A percentile compares a stretch with the other conserved stretches of the same genome.
Conservation (phyloP, 1,139 yeast species). For the Kodamaea derodonti region DNA sequence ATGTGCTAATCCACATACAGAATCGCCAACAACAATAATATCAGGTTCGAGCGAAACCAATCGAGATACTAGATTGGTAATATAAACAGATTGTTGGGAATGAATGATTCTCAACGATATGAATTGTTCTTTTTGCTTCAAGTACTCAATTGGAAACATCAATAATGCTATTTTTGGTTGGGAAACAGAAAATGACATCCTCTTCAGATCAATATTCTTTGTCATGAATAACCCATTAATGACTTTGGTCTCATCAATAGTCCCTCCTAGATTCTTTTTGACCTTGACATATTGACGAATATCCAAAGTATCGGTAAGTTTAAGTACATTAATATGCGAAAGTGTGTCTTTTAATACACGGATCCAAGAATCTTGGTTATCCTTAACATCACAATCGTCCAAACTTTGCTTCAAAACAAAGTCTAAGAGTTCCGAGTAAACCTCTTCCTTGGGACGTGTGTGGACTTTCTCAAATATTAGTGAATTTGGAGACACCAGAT, state of each 20-base stretch:
- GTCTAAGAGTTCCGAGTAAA: constrained; percentile 24
- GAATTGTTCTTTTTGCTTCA: constrained; percentile 67
- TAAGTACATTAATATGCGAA: constrained; percentile 24
- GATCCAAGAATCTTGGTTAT: constrained; percentile 42
- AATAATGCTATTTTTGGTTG: constrained; percentile 78
- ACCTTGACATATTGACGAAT: constrained; percentile 84
- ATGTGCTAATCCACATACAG: constrained; percentile 81
- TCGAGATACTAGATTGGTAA: constrained; percentile 77
- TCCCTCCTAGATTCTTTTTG: constrained; percentile 78
- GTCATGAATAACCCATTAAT: constrained; percentile 82
- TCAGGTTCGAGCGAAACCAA: constrained; percentile 76
- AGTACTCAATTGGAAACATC: constrained; percentile 87
- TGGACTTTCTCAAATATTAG: constrained; percentile 6
- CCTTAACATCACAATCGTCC: constrained; percentile 47
- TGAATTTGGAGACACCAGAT: constrained; percentile 1
- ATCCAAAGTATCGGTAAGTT: constrained; percentile 70
- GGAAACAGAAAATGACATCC: constrained; percentile 62
- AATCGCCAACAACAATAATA: constrained; percentile 73
- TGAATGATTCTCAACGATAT: constrained; percentile 80
- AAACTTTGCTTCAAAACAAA: constrained; percentile 61
- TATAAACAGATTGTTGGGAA: constrained; percentile 84
- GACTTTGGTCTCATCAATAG: constrained; percentile 53
- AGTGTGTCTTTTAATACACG: constrained; percentile 23
- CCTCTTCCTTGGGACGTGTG: constrained; percentile 11
- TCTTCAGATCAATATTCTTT: constrained; percentile 74